phyloP scores from a whole-genome alignment of 768 basidiomycete genomes.

The Russula olivacea region DNA sequence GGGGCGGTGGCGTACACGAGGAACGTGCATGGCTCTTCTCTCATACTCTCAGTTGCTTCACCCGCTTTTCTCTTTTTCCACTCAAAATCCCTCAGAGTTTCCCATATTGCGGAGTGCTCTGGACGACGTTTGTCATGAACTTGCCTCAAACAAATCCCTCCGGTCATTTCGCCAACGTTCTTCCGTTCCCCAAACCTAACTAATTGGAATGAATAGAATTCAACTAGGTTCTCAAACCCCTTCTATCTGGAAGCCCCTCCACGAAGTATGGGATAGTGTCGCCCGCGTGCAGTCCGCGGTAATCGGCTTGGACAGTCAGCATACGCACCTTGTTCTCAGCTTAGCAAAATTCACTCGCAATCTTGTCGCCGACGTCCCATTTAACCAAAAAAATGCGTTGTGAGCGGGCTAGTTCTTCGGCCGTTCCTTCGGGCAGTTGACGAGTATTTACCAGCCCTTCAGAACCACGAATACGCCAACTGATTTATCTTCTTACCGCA shows the following conservation, averaged over 20 bases:
- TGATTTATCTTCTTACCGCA: slow-evolving; percentile 71
- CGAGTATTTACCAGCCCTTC: slow-evolving; percentile 43
- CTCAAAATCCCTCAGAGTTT: neutral
- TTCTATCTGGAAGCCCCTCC: slow-evolving; percentile 21
- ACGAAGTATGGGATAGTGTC: slow-evolving; percentile 43
- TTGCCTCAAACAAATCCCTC: slow-evolving; percentile 16
- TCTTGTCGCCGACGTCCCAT: slow-evolving; percentile 64
- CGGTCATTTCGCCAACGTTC: slow-evolving; percentile 9
- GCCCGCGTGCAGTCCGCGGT: slow-evolving; percentile 26
- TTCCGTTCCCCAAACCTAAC: neutral
- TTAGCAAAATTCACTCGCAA: slow-evolving; percentile 80
- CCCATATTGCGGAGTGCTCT: neutral
- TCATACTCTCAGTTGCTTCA: slow-evolving; percentile 14
- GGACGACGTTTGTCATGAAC: slow-evolving; percentile 10
- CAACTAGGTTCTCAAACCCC: slow-evolving; percentile 16
- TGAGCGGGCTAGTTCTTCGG: slow-evolving; percentile 38
- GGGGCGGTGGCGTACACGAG: neutral
- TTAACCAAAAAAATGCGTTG: slow-evolving; percentile 72
- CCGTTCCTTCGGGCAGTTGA: neutral
- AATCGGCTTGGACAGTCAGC: slow-evolving; percentile 40
- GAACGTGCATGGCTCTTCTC: neutral
- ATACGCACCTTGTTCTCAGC: slow-evolving; percentile 29
- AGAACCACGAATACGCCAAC: slow-evolving; percentile 61
- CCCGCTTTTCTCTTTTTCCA: neutral
- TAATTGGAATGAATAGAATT: slow-evolving; percentile 7